Evolutionary conservation across 2,329 filamentous ascomycete species (phyloP), one percentile per base, ranked within the genome.

Genomic region (Cryoendolithus antarcticus): DNA sequence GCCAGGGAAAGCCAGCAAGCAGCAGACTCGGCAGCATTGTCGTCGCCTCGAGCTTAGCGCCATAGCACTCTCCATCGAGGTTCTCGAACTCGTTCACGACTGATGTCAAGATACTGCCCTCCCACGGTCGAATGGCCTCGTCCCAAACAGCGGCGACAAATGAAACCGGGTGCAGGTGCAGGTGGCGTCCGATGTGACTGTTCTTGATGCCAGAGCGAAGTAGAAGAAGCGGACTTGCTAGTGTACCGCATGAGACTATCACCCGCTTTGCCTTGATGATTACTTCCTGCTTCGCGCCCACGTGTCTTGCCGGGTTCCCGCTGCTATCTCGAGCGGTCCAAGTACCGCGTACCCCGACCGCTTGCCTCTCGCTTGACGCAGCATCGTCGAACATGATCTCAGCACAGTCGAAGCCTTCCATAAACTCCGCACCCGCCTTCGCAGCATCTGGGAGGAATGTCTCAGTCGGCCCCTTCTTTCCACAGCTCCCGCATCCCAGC

Each of bases 401-500:
- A 9, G 83, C 73, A 0, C 78, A 82, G 12, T 77, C 62, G 52
- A 91, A 85, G 0, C 86, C 86, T 64, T 95, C 86, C 41, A 93
- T 73, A 55, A 94, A 94, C 46, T 72, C 67, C 1, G 86, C 83
- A 0, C 86, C 86, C 1, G 82, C 77, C 38, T 71, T 70, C 1
- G 79, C 81, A 2, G 89, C 86, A 50, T 86, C 84, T 0, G 83
- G 83, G 9, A 95, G 66, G 69, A 77, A 95, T 5, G 75, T 76
- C 15, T 83, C 76, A 0, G 75, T 72, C 0, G 88, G 82, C 0
- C 88, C 86, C 58, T 82, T 78, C 64, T 95, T 95, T 46, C 78
- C 76, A 34, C 72, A 76, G 2, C 74, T 73, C 6, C 68, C 66
- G 48, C 76, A 80, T 12, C 74, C 74, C 48, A 73, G 53, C 1